phyloP scores from a whole-genome alignment of 495 filamentous ascomycete genomes.

The Lindgomyces ingoldianus region DNA sequence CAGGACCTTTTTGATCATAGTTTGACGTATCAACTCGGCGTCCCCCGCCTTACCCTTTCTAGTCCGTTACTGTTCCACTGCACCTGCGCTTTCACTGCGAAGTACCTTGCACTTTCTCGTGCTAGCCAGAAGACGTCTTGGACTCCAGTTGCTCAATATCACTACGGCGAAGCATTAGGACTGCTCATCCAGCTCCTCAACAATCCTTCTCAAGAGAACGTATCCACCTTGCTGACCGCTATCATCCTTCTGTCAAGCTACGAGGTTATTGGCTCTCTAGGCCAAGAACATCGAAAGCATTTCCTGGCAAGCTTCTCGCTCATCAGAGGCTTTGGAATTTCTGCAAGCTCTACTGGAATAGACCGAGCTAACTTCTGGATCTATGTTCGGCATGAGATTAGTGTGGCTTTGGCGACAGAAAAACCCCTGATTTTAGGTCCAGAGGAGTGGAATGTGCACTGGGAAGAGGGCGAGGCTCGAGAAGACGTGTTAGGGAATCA shows the following conservation, averaged over 20 bases:
- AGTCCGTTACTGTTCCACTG: slow-evolving; percentile 32
- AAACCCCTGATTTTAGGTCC: slow-evolving; percentile 19
- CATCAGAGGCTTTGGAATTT: slow-evolving; percentile 26
- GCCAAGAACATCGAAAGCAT: slow-evolving; percentile 31
- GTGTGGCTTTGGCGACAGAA: slow-evolving; percentile 33
- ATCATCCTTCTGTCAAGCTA: slow-evolving; percentile 39
- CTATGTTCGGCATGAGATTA: slow-evolving; percentile 38
- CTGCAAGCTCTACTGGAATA: slow-evolving; percentile 23
- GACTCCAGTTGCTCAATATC: slow-evolving; percentile 23
- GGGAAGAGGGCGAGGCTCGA: slow-evolving; percentile 17
- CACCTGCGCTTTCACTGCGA: slow-evolving; percentile 36
- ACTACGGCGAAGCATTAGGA: slow-evolving; percentile 33
- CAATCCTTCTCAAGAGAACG: slow-evolving; percentile 15
- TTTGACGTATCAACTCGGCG: slow-evolving; percentile 30
- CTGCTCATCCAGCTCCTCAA: slow-evolving; percentile 28
- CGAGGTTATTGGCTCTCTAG: slow-evolving; percentile 32
- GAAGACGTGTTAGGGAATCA: slow-evolving; percentile 37
- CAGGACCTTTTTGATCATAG: slow-evolving; percentile 35
- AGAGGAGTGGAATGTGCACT: slow-evolving; percentile 30
- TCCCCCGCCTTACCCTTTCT: slow-evolving; percentile 20
- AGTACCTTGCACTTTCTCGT: slow-evolving; percentile 30
- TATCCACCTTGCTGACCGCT: slow-evolving; percentile 22
- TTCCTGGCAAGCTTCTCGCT: slow-evolving; percentile 29
- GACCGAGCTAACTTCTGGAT: slow-evolving; percentile 39
- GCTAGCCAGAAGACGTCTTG: slow-evolving; percentile 15